These are phyloP conservation scores for Pulveroboletus frians DNA, from an alignment of 768 basidiomycete genomes.

Conservation along the genomic window DNA sequence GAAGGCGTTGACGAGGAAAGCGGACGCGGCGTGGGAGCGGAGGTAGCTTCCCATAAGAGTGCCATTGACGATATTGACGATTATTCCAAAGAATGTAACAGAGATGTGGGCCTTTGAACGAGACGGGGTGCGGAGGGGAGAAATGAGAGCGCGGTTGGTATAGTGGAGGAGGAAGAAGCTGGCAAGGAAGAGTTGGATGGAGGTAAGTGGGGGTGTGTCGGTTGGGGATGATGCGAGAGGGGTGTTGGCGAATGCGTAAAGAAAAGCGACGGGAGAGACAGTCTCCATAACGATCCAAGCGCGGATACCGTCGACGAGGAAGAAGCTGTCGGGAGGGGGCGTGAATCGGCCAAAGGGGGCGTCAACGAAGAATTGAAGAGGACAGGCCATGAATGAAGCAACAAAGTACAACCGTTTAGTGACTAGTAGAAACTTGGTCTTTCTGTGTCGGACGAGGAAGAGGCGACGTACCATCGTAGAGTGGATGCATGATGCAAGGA, in stretches of 20 bases:
- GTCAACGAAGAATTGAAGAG: slow-evolving; percentile 48
- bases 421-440: slow-evolving; percentile 7
- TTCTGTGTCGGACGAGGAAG: background rate
- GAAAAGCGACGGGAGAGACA: slow-evolving; percentile 52
- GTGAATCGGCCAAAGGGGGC: slow-evolving; percentile 84
- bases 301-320: slow-evolving; percentile 54
- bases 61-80: slow-evolving; percentile 74
- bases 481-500: slow-evolving; percentile 11
- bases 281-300: slow-evolving; percentile 82
- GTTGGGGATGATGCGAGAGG: slow-evolving; percentile 40
- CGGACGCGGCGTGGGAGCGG: slow-evolving; percentile 47
- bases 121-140: slow-evolving; percentile 74
- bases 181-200: slow-evolving; percentile 48
- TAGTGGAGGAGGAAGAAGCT: slow-evolving; percentile 71
- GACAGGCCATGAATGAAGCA: slow-evolving; percentile 32
- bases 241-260: slow-evolving; percentile 43
- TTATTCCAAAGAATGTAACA: slow-evolving; percentile 49
- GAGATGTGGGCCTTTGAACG: slow-evolving; percentile 70
- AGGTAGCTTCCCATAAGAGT: slow-evolving; percentile 66
- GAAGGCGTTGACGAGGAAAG: slow-evolving; percentile 36
- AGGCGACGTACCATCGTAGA: slow-evolving; percentile 23
- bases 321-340: slow-evolving; percentile 41
- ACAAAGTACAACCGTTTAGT: slow-evolving; percentile 45
- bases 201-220: slow-evolving; percentile 28
- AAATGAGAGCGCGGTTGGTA: slow-evolving; percentile 73